Evolutionary conservation across 1,139 yeast genomes (phyloP).

Genomic region (Yamadazyma kanchanaburiensis): DNA sequence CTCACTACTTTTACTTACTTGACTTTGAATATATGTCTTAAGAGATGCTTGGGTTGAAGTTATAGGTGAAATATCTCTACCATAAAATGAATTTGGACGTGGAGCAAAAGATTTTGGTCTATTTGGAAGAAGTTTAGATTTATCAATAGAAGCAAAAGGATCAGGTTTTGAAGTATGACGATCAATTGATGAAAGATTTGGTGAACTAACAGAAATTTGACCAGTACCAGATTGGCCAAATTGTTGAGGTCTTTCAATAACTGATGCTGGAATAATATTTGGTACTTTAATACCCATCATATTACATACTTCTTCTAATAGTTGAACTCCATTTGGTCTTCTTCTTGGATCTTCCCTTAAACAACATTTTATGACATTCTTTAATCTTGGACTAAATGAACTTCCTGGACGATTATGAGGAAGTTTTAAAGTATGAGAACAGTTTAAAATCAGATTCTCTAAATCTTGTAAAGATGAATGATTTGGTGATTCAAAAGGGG

Average conservation of each 20-base stretch:
- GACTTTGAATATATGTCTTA: slow-evolving; percentile 34
- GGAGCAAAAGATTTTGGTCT: slow-evolving; percentile 18
- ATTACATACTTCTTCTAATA: slow-evolving; percentile 64
- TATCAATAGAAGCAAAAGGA: slow-evolving; percentile 40
- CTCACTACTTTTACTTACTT: slow-evolving; percentile 25
- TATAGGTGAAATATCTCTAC: slow-evolving; percentile 15
- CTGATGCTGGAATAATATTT: slow-evolving; percentile 33
- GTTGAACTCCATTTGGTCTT: slow-evolving; percentile 71
- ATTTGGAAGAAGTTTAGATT: slow-evolving; percentile 21
- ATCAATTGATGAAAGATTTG: slow-evolving; percentile 5
- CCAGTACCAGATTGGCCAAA: neutral
- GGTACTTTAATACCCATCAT: slow-evolving; percentile 61
- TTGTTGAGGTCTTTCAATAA: slow-evolving; percentile 12
- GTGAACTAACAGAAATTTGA: slow-evolving; percentile 4
- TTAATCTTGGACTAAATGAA: slow-evolving; percentile 43
- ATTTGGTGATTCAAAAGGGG: slow-evolving; percentile 74
- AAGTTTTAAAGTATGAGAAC: slow-evolving; percentile 31
- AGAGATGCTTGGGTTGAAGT: slow-evolving; percentile 15
- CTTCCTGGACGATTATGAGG: slow-evolving; percentile 37
- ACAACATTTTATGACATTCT: slow-evolving; percentile 58
- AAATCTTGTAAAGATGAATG: slow-evolving; percentile 37
- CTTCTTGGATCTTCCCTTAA: slow-evolving; percentile 65
- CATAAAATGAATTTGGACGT: slow-evolving; percentile 12
- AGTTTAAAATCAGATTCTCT: slow-evolving; percentile 36
- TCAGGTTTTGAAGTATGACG: slow-evolving; percentile 17